These are phyloP conservation scores for Sphaceloma murrayae DNA, from an alignment of 2,329 filamentous ascomycete genomes.

Conservation along the genomic window DNA sequence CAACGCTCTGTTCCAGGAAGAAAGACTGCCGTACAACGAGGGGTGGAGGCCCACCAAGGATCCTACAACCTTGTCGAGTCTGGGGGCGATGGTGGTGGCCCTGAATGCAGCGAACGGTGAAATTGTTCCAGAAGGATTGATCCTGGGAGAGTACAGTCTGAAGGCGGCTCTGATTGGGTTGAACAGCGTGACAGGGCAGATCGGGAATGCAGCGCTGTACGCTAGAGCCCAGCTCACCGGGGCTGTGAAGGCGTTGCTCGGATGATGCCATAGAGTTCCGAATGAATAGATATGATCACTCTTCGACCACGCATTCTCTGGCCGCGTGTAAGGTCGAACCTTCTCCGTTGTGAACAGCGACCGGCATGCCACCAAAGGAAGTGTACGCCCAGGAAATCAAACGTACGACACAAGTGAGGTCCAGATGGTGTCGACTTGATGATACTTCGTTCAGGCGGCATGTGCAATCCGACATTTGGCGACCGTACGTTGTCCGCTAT, in stretches of 20 bases:
- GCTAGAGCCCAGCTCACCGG: constrained; percentile 2
- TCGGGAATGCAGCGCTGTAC: neutral
- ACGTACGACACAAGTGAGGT: too few relatives aligned
- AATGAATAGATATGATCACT: neutral
- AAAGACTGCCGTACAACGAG: constrained; percentile 4
- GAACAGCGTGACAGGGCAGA: neutral
- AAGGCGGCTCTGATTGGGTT: constrained; percentile 5
- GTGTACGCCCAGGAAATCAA: too few relatives aligned
- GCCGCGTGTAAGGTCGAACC: too few relatives aligned
- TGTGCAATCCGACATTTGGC: too few relatives aligned
- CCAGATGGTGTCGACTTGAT: too few relatives aligned
- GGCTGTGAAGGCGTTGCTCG: neutral
- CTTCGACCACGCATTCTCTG: too few relatives aligned
- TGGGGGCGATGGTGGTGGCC: neutral
- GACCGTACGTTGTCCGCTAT: too few relatives aligned
- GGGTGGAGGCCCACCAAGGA: neutral
- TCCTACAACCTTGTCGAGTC: constrained; percentile 1
- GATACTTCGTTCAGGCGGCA: too few relatives aligned
- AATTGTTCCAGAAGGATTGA: constrained; percentile 6
- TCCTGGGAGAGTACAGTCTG: neutral
- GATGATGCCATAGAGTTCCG: too few relatives aligned
- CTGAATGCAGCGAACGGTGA: constrained; percentile 6
- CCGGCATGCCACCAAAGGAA: too few relatives aligned
- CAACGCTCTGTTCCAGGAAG: constrained; percentile 29
- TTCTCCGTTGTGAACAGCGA: too few relatives aligned